These are phyloP conservation scores for Lipomyces yamadae DNA, from an alignment of 805 yeast genomes.

Conservation along the genomic window DNA sequence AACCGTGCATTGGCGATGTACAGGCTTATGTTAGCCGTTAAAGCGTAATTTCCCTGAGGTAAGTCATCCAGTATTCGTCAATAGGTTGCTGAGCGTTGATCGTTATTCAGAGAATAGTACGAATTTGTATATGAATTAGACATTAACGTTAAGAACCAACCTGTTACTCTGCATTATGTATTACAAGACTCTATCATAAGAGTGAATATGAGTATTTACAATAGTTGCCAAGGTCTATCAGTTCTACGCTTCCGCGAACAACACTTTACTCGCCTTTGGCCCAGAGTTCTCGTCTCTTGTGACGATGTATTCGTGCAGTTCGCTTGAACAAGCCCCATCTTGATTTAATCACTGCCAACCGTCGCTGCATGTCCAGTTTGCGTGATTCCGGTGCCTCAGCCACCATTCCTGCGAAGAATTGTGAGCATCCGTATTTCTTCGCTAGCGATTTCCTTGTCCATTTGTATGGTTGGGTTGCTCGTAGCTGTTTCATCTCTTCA, in stretches of 20 bases:
- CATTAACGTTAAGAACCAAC: neutral
- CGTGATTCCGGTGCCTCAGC: conserved; percentile 53
- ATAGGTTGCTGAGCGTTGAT: neutral
- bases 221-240: too few relatives aligned
- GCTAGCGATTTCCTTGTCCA: conserved; percentile 72
- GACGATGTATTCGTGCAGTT: conserved; percentile 60
- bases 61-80: neutral
- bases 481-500: conserved; percentile 59
- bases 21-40: neutral
- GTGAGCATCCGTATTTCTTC: conserved; percentile 58
- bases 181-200: neutral
- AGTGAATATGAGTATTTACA: neutral
- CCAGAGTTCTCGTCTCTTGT: conserved; percentile 66
- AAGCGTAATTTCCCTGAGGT: neutral
- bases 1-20: neutral
- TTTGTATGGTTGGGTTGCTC: conserved; percentile 60
- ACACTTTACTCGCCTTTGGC: conserved; percentile 56
- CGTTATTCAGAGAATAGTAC: neutral
- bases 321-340: conserved; percentile 56
- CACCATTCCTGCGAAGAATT: conserved; percentile 58
- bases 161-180: neutral
- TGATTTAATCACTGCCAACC: conserved; percentile 53
- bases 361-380: conserved; percentile 52
- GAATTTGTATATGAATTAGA: conserved; percentile 4
- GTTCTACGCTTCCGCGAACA: neutral